A percentile compares a stretch with the other conserved stretches of the same genome.
Conservation (phyloP, 306 rosid genomes). For the Spatholobus suberectus region DNA sequence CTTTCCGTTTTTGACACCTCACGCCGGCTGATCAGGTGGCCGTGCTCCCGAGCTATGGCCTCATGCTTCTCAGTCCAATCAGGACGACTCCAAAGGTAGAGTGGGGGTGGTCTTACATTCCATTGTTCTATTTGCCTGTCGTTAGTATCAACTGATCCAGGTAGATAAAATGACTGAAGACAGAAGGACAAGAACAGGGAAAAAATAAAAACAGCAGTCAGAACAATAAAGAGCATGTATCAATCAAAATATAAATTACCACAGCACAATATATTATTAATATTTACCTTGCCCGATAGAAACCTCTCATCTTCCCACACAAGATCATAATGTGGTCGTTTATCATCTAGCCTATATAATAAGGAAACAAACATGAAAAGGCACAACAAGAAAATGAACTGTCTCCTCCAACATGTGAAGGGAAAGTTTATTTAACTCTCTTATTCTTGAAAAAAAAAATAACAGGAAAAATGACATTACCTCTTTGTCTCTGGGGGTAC, state of each 20-base stretch:
- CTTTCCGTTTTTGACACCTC: slow-evolving; percentile 36
- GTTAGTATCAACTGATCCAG: slow-evolving; percentile 73
- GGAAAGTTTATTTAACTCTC: slow-evolving; percentile 1
- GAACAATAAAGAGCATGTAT: slow-evolving; percentile 29
- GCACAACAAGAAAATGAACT: slow-evolving; percentile 10
- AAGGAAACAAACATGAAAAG: slow-evolving; percentile 38
- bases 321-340: slow-evolving; percentile 67
- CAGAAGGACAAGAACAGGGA: slow-evolving; percentile 26
- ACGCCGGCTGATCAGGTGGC: slow-evolving; percentile 49
- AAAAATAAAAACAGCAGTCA: slow-evolving; percentile 24
- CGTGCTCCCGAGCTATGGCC: slow-evolving; percentile 64
- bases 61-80: slow-evolving; percentile 65
- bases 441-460: not conserved
- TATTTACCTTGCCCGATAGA: slow-evolving; percentile 78
- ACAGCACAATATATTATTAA: not conserved
- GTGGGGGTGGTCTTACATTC: slow-evolving; percentile 70
- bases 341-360: slow-evolving; percentile 63
- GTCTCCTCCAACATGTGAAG: slow-evolving; percentile 26
- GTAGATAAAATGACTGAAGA: slow-evolving; percentile 85
- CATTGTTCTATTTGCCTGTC: slow-evolving; percentile 79
- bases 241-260: slow-evolving; percentile 29
- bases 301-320: slow-evolving; percentile 78
- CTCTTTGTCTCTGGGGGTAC: slow-evolving; percentile 81
- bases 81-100: slow-evolving; percentile 82
- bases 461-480: slow-evolving; percentile 43